Conservation (phyloP, 2,329 filamentous ascomycete species). For the Bipolaris victoriae region DNA sequence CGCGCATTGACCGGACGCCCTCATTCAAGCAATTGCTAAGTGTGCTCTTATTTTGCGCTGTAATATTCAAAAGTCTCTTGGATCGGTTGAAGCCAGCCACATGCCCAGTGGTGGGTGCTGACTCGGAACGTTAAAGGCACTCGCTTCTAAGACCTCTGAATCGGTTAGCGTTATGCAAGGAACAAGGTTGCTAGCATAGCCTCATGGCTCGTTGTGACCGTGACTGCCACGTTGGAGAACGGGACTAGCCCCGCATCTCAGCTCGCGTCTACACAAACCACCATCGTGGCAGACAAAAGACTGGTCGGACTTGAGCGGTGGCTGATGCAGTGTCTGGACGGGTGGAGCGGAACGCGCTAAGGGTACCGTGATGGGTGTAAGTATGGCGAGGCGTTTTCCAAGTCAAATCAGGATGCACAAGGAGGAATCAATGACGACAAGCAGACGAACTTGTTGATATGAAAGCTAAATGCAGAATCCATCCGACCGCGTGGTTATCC, state of each 20-base stretch:
- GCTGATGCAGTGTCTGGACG: constrained; percentile 4
- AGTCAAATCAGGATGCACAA: neutral
- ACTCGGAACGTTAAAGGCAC: neutral
- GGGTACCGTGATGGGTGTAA: neutral
- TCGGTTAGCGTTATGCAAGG: constrained; percentile 10
- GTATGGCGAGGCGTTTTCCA: constrained; percentile 2
- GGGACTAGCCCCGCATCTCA: constrained; percentile 12
- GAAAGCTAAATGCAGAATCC: neutral
- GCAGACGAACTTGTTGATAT: neutral
- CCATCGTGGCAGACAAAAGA: constrained; percentile 9
- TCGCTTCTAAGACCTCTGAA: constrained; percentile 8
- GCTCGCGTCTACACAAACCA: constrained; percentile 9
- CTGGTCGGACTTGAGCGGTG: constrained; percentile 7
- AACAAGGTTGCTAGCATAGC: constrained; percentile 6
- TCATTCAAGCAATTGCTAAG: neutral
- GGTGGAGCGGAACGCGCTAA: constrained; percentile 4
- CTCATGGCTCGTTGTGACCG: neutral
- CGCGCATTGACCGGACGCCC: constrained; percentile 1
- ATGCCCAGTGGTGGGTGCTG: constrained; percentile 1
- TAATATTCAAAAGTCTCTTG: neutral
- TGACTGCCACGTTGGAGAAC: constrained; percentile 2
- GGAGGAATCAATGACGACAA: neutral
- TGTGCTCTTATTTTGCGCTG: neutral
- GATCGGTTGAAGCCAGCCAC: neutral
- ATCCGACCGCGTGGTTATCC: constrained; percentile 2